Evolutionary conservation across 2,329 filamentous ascomycete species (phyloP), one percentile per base, ranked within the genome.

Genomic region (Hypoxylon rubiginosum): DNA sequence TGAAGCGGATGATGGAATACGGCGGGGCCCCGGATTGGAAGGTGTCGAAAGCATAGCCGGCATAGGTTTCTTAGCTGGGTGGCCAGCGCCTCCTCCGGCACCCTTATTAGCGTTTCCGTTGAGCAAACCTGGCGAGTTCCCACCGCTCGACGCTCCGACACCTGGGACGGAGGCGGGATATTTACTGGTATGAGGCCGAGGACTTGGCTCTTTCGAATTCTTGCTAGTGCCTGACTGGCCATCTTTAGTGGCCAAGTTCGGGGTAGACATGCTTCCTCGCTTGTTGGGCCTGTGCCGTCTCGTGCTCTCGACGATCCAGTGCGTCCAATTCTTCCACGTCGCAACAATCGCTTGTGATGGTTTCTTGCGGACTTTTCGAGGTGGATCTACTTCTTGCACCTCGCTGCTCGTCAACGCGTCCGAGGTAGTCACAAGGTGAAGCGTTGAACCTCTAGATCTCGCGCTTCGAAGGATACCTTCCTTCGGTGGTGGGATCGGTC

Each of bases 401-500:
- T 71, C 69, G 58, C 76, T 78, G n/a, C 78, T 69, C 19, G 78
- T 79, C 15, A 88, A 69, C 0, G 82, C 82, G 17, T 88, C 86
- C 6, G 84, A 83, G 0, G 88, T 89, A 9, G 92, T 91, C 41
- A 97, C 93, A 4, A 97, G 87, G 75, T 97, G 93, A 32, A 97
- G 85, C 68, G 93, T 96, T 71, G 94, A 97, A 46, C 92, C 92
- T 65, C 93, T 86, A 70, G 92, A 92, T 72, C 91, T 85, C 64
- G 92, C 89, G 68, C 89, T 90, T 70, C 89, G 84, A 60, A 91
- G 78, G 10, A 88, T 80, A 13, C 89, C 88, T 76, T 97, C 94
- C 77, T 97, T 97, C 1, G 95, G 94, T 45, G 95, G 95, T 9
- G 92, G 92, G 43, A 92, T 84, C 5, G 94, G 88, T 39, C 86